These are phyloP conservation scores for Auriscalpium vulgare DNA, from an alignment of 768 basidiomycete species.

Conservation along the genomic window DNA sequence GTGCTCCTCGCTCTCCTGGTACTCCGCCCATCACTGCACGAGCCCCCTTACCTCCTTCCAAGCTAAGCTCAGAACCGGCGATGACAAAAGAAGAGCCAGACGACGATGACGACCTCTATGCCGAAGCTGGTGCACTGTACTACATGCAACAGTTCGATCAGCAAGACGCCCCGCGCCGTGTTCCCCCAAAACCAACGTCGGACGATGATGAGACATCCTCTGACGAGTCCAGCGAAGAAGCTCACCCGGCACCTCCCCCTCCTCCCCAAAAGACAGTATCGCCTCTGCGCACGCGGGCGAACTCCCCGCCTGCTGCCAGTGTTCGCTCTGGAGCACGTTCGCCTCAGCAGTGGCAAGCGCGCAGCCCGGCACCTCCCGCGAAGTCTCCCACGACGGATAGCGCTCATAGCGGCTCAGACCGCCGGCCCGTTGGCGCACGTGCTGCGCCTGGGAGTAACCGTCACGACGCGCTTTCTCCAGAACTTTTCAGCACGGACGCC, in stretches of 20 bases:
- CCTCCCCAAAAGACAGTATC: conserved; percentile 6
- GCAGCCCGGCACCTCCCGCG: conserved; percentile 13
- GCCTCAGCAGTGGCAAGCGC: conserved; percentile 2
- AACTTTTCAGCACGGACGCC: conserved; percentile 2
- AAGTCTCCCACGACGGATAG: conserved; percentile 11
- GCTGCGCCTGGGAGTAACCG: conserved; percentile 34
- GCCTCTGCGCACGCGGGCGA: conserved; percentile 1
- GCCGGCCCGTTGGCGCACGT: conserved; percentile 79
- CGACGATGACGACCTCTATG: conserved; percentile 31
- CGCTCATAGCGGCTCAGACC: conserved; percentile 7
- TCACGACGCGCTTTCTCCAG: conserved; percentile 1
- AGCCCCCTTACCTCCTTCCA: background rate
- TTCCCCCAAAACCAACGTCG: conserved; percentile 12
- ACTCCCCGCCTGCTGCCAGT: background rate
- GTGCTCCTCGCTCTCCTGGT: background rate
- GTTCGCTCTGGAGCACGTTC: background rate
- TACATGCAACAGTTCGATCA: conserved; percentile 55
- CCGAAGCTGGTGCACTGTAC: conserved; percentile 59
- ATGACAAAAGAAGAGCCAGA: conserved; percentile 9
- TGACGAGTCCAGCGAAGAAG: conserved; percentile 10
- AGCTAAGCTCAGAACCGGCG: conserved; percentile 11
- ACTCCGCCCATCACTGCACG: background rate
- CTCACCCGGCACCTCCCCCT: background rate
- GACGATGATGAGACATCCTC: conserved; percentile 36
- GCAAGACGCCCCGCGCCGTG: conserved; percentile 11